phyloP scores from a whole-genome alignment of 2,329 filamentous ascomycete genomes.

The Venturia carpophila region DNA sequence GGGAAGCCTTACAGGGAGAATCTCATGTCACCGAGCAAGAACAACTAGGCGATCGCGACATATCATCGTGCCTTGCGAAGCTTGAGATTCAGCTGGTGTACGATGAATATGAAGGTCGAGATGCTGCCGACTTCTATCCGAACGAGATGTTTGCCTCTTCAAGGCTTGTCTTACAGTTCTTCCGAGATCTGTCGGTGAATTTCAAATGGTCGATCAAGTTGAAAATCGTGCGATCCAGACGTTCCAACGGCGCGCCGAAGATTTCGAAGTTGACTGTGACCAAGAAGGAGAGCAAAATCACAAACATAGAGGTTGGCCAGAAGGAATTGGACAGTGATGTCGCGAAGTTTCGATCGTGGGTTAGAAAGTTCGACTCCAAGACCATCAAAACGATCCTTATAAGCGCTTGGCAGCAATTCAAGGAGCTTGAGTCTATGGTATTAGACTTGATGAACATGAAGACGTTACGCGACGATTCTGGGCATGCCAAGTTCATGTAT shows the following conservation, averaged over 20 bases:
- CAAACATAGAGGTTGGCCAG: neutral
- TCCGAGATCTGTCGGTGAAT: neutral
- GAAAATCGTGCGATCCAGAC: neutral
- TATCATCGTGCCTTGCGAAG: neutral
- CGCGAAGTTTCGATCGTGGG: neutral
- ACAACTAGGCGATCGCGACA: neutral
- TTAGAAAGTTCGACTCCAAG: neutral
- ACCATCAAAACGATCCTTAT: neutral
- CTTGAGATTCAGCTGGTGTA: neutral
- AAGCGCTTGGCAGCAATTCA: neutral
- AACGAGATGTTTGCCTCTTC: neutral
- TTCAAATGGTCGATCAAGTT: neutral
- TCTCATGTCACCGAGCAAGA: neutral
- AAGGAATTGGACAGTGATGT: neutral
- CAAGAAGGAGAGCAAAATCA: neutral
- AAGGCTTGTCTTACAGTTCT: neutral
- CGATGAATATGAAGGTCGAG: neutral
- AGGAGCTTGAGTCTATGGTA: conserved; percentile 1
- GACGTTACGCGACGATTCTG: neutral
- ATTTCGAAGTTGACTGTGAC: neutral
- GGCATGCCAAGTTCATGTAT: neutral
- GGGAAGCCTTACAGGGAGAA: neutral
- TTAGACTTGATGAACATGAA: neutral
- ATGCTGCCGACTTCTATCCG: neutral
- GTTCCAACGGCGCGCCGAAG: neutral